Percentiles rank a stretch among this genome's conserved stretches.
phyloP scores from a whole-genome alignment of 2,329 filamentous ascomycete genomes.

The Trichoderma sp. region DNA sequence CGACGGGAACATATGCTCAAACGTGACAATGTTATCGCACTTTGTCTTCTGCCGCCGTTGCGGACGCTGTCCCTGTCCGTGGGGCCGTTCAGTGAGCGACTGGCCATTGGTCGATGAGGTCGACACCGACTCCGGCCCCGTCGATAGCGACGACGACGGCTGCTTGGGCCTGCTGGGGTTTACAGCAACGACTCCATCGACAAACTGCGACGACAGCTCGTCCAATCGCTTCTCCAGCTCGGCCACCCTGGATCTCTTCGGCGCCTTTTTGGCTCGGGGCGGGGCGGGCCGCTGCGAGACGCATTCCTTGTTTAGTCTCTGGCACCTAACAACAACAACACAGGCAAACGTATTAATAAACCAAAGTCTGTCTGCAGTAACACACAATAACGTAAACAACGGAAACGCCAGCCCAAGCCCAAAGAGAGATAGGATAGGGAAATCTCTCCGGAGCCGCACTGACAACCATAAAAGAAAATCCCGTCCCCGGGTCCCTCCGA shows the following conservation, averaged over 20 bases:
- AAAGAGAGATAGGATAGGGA: background rate
- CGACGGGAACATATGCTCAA: slow-evolving; percentile 38
- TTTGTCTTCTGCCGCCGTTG: slow-evolving; percentile 6
- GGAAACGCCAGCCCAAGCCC: background rate
- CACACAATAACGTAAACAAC: background rate
- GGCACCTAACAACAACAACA: slow-evolving; percentile 37
- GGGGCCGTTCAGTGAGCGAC: slow-evolving; percentile 6
- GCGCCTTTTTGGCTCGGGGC: slow-evolving; percentile 45
- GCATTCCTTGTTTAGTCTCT: slow-evolving; percentile 48
- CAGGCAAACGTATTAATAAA: background rate
- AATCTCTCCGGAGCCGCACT: background rate
- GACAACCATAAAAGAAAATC: background rate
- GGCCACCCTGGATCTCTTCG: slow-evolving; percentile 48
- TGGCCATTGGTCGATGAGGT: background rate
- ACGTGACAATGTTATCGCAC: slow-evolving; percentile 24
- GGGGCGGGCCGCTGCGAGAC: slow-evolving; percentile 47
- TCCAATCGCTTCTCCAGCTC: slow-evolving; percentile 51
- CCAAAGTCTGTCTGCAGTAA: background rate
- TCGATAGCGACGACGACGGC: background rate
- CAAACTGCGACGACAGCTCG: slow-evolving; percentile 47
- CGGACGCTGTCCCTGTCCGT: background rate
- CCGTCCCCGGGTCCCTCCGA: background rate
- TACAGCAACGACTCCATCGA: slow-evolving; percentile 24
- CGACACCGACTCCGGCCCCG: background rate
- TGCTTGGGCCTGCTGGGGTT: background rate